These are phyloP conservation scores for Acorus calamus DNA, from an alignment of 106 monocot species.

Conservation along the genomic window DNA sequence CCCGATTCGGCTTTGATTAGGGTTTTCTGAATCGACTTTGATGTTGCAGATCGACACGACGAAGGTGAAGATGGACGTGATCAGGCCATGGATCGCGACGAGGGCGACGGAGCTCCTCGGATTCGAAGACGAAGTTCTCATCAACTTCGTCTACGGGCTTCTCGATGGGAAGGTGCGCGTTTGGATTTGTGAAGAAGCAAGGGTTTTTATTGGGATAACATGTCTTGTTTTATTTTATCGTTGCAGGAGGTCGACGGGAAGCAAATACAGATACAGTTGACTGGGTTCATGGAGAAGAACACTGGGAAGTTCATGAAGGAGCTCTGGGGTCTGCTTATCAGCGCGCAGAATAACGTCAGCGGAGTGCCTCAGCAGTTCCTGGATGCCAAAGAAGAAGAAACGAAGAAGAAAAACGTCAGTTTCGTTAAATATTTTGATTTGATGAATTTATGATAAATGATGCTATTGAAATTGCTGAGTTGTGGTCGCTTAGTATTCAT, in stretches of 20 bases:
- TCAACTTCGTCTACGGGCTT: conserved; percentile 89
- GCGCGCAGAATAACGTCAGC: conserved; percentile 83
- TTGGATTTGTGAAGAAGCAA: background rate
- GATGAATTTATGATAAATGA: too few relatives aligned
- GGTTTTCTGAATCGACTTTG: too few relatives aligned
- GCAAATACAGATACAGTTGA: conserved; percentile 86
- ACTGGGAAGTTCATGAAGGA: conserved; percentile 97
- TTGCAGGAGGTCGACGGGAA: conserved; percentile 74
- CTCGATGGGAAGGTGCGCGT: conserved; percentile 54
- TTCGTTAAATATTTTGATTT: too few relatives aligned
- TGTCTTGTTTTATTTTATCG: background rate
- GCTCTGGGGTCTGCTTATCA: conserved; percentile 77
- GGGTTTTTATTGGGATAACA: background rate
- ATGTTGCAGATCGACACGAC: conserved; percentile 60
- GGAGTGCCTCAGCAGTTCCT: conserved; percentile 97
- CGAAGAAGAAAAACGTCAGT: conserved; percentile 35
- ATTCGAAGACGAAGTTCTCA: conserved; percentile 96
- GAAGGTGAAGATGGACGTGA: conserved; percentile 95
- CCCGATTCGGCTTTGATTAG: background rate
- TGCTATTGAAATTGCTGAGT: too few relatives aligned
- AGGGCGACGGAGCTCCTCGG: conserved; percentile 86
- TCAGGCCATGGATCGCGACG: conserved; percentile 90
- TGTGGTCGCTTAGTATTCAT: too few relatives aligned
- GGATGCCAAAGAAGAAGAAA: conserved; percentile 86
- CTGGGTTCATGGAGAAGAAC: conserved; percentile 97